These are phyloP conservation scores for Hippophae gyantsensis DNA, from an alignment of 306 rosid genomes.

Conservation along the genomic window DNA sequence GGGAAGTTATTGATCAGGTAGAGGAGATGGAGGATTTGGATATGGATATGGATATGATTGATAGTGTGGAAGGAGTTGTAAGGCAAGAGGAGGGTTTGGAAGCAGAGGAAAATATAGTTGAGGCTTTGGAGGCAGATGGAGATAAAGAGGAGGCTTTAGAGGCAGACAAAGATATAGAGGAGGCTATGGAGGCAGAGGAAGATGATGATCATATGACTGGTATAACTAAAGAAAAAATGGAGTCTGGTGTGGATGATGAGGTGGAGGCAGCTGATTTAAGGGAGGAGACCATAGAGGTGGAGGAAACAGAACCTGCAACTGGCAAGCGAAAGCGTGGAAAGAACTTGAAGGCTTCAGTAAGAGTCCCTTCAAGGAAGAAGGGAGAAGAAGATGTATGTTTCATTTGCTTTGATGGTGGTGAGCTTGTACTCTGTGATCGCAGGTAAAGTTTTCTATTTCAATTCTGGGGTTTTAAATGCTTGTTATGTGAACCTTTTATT, in stretches of 20 bases:
- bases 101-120: constrained; percentile 12
- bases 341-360: constrained; percentile 38
- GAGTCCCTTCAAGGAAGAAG: constrained; percentile 52
- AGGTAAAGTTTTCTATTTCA: constrained; percentile 41
- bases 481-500: background rate
- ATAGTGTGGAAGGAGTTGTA: constrained; percentile 9
- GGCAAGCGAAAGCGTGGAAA: constrained; percentile 84
- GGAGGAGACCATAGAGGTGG: constrained; percentile 32
- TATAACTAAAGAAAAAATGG: constrained; percentile 15
- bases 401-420: constrained; percentile 99
- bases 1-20: background rate
- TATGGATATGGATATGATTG: constrained; percentile 3
- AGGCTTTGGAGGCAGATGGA: constrained; percentile 3
- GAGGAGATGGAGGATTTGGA: constrained; percentile 16
- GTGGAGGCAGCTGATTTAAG: constrained; percentile 27
- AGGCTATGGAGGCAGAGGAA: constrained; percentile 17
- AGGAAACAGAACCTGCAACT: constrained; percentile 37
- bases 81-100: constrained; percentile 2
- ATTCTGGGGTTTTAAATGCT: background rate
- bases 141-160: constrained; percentile 2
- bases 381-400: constrained; percentile 95
- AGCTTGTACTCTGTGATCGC: constrained; percentile 92
- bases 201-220: constrained; percentile 14
- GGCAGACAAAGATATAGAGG: background rate
- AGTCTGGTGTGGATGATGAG: constrained; percentile 17